Base-by-base conservation (phyloP, 768 basidiomycete genomes). In the Lactifluus piperatus region DNA sequence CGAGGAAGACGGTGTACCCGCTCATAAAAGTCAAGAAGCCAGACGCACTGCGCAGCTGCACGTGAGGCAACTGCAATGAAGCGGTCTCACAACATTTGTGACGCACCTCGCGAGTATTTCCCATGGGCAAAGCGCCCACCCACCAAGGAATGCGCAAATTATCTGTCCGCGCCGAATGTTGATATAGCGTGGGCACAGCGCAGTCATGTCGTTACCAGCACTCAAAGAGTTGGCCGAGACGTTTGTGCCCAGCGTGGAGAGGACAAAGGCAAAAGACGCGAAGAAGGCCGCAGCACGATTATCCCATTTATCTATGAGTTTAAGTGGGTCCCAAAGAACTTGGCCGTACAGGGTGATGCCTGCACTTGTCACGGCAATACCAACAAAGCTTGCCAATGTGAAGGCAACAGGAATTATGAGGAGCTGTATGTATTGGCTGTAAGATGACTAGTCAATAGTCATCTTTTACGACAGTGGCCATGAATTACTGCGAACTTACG, bases 251-350 rank as follows among this genome's bases (percentile, higher is more conserved):
- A 92, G 76, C 0, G 84, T 88, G 6, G 88, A 82, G 29, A 93
- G 72, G 37, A 79, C 75, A 67, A 91, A 91, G 37, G 82, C 79
- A 68, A 90, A 83, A 0, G 87, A 77, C 6, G 83, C 83, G 67
- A 94, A 94, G 76, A 94, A 94, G 7, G 85, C 83, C 0, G 86
- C 89, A 0, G 88, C 84, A 34, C 93, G 84, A 70, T 89, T 93
- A 64, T 88, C 81, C 91, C 91, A 94, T 34, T 75, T 76, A 68
- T 88, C 81, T 65, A 92, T 86, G 62, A 93, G 80, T 54, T 73
- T 73, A 3, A 87, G 76, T 0, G 90, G 91, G 66, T 93, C 85
- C 91, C 91, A 86, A 64, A 79, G 65, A 65, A 76, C 71, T 50
- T 73, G 66, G 24, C 85, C 88, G 65, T 92, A 93, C 16, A 92